These are phyloP conservation scores for Cercospora citrullina DNA, from an alignment of 2,329 filamentous ascomycete species.

Conservation along the genomic window DNA sequence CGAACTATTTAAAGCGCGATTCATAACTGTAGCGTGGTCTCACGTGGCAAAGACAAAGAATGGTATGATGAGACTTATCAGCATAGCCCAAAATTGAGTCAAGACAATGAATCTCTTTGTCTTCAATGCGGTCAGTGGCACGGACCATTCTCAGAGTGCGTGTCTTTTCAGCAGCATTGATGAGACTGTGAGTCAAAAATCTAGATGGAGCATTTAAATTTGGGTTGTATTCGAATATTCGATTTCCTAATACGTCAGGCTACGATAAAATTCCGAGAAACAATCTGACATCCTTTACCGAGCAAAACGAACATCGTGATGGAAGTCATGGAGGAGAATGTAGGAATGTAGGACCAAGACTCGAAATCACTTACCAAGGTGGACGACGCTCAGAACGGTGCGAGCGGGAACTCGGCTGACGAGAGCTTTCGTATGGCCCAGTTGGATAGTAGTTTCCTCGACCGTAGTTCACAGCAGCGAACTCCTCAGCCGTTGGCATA, in stretches of 20 bases:
- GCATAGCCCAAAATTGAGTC: not conserved
- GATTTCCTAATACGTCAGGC: not conserved
- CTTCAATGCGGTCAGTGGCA: not conserved
- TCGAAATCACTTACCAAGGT: constrained; percentile 1
- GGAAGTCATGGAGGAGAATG: not conserved
- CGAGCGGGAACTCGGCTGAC: not conserved
- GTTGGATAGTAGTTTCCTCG: not conserved
- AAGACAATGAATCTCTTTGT: not conserved
- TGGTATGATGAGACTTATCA: not conserved
- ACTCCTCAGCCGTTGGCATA: not conserved
- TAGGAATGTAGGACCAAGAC: not conserved
- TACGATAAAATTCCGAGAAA: not conserved
- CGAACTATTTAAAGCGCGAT: not conserved
- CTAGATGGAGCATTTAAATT: not conserved
- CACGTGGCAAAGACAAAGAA: constrained; percentile 4
- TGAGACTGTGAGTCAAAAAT: not conserved
- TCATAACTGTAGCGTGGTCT: not conserved
- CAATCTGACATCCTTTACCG: not conserved
- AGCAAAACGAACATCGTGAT: not conserved
- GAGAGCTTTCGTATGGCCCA: not conserved
- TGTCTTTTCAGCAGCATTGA: not conserved
- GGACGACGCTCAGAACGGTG: not conserved
- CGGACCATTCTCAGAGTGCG: not conserved
- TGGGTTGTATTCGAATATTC: not conserved
- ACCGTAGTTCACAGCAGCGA: not conserved